phyloP scores from a whole-genome alignment of 2,329 filamentous ascomycete species.

The Sphaerulina vaccinii region DNA sequence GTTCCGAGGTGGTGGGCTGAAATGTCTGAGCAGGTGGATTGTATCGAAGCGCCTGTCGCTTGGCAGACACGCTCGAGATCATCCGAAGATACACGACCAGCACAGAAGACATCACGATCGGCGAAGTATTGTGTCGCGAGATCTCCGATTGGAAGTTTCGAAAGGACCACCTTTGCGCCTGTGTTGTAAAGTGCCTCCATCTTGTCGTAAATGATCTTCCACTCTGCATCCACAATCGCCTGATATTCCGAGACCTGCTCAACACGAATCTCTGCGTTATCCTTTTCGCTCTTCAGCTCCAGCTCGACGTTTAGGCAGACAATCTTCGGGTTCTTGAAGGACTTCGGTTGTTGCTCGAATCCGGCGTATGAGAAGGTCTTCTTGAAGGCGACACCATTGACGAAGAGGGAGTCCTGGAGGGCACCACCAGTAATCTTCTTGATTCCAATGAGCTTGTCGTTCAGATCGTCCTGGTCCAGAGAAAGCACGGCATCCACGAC shows the following conservation, averaged over 20 bases:
- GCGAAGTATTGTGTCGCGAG: slow-evolving; percentile 93
- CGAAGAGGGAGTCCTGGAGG: slow-evolving; percentile 91
- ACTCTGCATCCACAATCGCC: slow-evolving; percentile 97
- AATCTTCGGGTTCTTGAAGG: slow-evolving; percentile 90
- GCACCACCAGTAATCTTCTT: slow-evolving; percentile 98
- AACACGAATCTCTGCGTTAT: slow-evolving; percentile 96
- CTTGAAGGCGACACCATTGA: slow-evolving; percentile 98
- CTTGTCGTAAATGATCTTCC: slow-evolving; percentile 99
- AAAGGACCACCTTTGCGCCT: slow-evolving; percentile 94
- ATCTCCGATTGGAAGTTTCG: slow-evolving; percentile 95
- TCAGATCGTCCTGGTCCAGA: slow-evolving; percentile 92
- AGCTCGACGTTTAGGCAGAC: slow-evolving; percentile 97
- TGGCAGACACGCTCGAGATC: slow-evolving; percentile 96
- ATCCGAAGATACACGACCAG: slow-evolving; percentile 83
- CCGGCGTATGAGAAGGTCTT: slow-evolving; percentile 99
- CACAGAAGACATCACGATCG: slow-evolving; percentile 97
- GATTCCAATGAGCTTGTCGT: slow-evolving; percentile 96
- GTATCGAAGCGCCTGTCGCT: slow-evolving; percentile 85
- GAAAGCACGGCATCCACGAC: slow-evolving; percentile 95
- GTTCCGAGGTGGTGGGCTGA: slow-evolving; percentile 77
- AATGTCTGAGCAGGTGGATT: slow-evolving; percentile 97
- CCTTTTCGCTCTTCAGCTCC: slow-evolving; percentile 97
- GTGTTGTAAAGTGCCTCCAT: slow-evolving; percentile 92
- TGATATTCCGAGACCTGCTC: slow-evolving; percentile 99
- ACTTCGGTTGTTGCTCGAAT: slow-evolving; percentile 98